Evolutionary conservation across 2,329 filamentous ascomycete species (phyloP), one percentile per base, ranked within the genome.

Genomic region (Xylariaceae sp.): DNA sequence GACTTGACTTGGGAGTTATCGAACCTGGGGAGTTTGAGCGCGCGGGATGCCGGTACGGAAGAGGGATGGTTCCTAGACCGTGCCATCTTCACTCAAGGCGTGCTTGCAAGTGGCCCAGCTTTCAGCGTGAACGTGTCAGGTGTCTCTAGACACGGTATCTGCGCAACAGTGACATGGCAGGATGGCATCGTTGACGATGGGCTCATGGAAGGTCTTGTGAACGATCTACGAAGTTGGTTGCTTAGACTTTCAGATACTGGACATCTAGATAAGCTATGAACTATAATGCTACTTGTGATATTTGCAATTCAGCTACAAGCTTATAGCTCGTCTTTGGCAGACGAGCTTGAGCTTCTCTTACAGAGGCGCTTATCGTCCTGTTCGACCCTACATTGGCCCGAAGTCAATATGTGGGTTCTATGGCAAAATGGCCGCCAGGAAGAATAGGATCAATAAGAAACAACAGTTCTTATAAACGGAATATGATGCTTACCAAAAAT

Each of bases 61-160:
- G 51, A 52, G 2, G 49, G 42, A 3, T 74, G 72, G 71, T 59
- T 54, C 2, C 70, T 81, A 19, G 68, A 70, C 4, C 71, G 76
- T n/a, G 63, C 71, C 16, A 57, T 81, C 13, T 82, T 83, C 60
- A 72, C 75, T 0, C 80, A 82, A 52, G 73, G 76, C 0, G 71
- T 75, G 19, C 72, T 71, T 52, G 67, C 75, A 5, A 66, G 69
- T 1, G 75, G 77, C 0, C 58, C 73, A 1, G 72, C 75, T 0
- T 58, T 83, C 2, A 64, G 62, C 1, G 53, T 82, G 19, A 80
- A 75, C 51, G 71, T 78, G 2, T 73, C 72, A 6, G 78, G 76
- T n/a, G 71, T 79, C 2, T 63, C 62, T 1, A 71, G 66, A 0
- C 72, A 71, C 0, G 63, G 63, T 0, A 55, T 83, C 42, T 70